Conservation (phyloP, 164 flowering plant species). For the Pachysandra terminalis region DNA sequence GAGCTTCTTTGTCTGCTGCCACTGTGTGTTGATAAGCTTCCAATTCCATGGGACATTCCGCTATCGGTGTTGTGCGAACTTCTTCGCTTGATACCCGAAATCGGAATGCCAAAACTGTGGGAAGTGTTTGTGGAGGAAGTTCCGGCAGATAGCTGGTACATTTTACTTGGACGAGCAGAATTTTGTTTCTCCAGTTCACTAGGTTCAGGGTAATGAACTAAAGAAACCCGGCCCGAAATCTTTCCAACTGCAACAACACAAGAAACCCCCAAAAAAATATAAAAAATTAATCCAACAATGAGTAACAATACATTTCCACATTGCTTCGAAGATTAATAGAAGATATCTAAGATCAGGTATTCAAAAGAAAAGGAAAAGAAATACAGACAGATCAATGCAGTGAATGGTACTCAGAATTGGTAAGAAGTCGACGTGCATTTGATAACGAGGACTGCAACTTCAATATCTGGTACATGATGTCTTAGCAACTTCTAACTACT, state of each 20-base stretch:
- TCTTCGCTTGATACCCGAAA: conserved; percentile 24
- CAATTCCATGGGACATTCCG: conserved; percentile 11
- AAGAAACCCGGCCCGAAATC: conserved; percentile 67
- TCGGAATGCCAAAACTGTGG: conserved; percentile 12
- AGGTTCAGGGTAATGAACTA: conserved; percentile 63
- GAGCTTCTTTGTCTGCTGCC: conserved; percentile 38
- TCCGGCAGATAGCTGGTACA: conserved; percentile 23
- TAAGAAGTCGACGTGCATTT: too few species aligned
- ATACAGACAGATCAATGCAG: too few species aligned
- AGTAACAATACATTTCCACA: neutral
- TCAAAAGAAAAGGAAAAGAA: too few species aligned
- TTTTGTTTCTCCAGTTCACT: conserved; percentile 27
- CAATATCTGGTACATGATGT: too few species aligned
- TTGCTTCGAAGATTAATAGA: too few species aligned
- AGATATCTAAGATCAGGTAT: too few species aligned
- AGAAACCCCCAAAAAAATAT: neutral
- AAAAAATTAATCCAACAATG: neutral
- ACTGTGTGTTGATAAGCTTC: conserved; percentile 24
- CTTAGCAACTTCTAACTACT: too few species aligned
- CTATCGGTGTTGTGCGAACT: conserved; percentile 20
- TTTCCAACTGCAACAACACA: conserved; percentile 52
- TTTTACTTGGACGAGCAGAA: conserved; percentile 8
- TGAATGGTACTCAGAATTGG: too few species aligned
- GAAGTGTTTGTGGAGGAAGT: conserved; percentile 25
- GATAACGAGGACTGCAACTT: too few species aligned